Conservation (phyloP, 768 basidiomycete species). For the Paxillus rubicundulus region DNA sequence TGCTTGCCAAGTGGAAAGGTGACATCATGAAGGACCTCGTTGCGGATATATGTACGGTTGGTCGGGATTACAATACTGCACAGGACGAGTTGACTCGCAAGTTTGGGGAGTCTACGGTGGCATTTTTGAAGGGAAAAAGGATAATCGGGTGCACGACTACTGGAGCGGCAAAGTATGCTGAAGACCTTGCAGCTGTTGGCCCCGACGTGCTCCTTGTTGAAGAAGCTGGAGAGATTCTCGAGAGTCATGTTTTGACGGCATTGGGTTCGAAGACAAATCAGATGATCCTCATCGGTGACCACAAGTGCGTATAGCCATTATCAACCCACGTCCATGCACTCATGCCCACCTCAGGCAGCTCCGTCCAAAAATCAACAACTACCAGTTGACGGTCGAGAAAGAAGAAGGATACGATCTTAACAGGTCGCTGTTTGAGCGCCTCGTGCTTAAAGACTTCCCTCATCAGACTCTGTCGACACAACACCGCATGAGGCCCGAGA, state of each 20-base stretch:
- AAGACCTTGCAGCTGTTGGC: slow-evolving; percentile 43
- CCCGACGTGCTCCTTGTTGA: slow-evolving; percentile 63
- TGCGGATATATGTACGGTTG: slow-evolving; percentile 31
- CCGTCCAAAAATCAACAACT: slow-evolving; percentile 70
- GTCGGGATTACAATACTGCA: slow-evolving; percentile 41
- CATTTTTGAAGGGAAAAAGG: slow-evolving; percentile 44
- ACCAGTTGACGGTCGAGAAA: slow-evolving; percentile 64
- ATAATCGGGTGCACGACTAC: slow-evolving; percentile 74
- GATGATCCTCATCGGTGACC: slow-evolving; percentile 69
- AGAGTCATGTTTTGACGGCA: slow-evolving; percentile 64
- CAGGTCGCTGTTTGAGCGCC: slow-evolving; percentile 65
- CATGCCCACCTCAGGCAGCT: slow-evolving; percentile 48
- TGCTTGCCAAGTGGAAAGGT: slow-evolving; percentile 36
- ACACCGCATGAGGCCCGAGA: slow-evolving; percentile 76
- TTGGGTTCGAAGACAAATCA: slow-evolving; percentile 48
- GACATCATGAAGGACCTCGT: slow-evolving; percentile 36
- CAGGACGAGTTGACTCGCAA: slow-evolving; percentile 36
- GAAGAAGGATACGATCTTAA: slow-evolving; percentile 69
- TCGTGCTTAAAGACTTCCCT: slow-evolving; percentile 60
- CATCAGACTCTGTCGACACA: slow-evolving; percentile 55
- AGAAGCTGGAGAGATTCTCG: slow-evolving; percentile 72
- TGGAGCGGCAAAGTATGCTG: slow-evolving; percentile 60
- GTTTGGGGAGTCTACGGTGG: slow-evolving; percentile 35
- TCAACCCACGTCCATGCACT: background rate
- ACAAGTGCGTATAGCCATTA: slow-evolving; percentile 48